Conservation (phyloP, 108 stramenopile species). For the Nitzschia putrida region DNA sequence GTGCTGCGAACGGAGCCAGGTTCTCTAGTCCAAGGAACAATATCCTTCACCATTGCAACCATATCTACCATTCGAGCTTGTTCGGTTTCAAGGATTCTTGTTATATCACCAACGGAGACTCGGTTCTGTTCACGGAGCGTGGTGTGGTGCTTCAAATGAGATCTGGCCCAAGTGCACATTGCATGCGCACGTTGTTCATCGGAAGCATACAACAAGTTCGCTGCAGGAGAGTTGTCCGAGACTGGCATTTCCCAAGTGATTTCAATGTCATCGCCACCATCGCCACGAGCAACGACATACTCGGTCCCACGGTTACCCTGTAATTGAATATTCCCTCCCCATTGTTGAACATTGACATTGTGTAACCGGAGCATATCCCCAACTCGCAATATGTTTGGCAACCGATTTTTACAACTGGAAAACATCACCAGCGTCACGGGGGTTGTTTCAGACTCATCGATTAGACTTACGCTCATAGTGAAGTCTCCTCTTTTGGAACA, state of each 20-base stretch:
- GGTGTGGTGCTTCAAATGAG: constrained; percentile 46
- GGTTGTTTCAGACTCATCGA: constrained; percentile 62
- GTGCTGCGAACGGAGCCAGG: background rate
- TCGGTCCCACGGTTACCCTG: constrained; percentile 28
- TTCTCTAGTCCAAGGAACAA: constrained; percentile 35
- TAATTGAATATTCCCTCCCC: constrained; percentile 38
- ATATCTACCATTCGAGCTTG: constrained; percentile 56
- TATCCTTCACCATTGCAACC: constrained; percentile 67
- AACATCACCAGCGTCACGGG: constrained; percentile 58
- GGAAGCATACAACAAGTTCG: too few species aligned
- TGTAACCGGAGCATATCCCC: constrained; percentile 69
- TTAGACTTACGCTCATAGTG: constrained; percentile 61
- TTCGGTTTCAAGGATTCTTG: constrained; percentile 30
- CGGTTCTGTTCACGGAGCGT: constrained; percentile 42
- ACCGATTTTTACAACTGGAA: constrained; percentile 36
- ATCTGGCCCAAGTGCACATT: constrained; percentile 76
- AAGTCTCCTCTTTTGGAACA: constrained; percentile 62
- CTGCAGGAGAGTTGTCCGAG: too few species aligned
- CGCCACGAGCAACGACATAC: constrained; percentile 37
- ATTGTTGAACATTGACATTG: constrained; percentile 23
- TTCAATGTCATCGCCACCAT: background rate
- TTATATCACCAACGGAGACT: constrained; percentile 30
- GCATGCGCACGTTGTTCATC: constrained; percentile 28
- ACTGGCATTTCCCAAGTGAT: too few species aligned
- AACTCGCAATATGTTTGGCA: constrained; percentile 58